These are phyloP conservation scores for Leccinellum rugosiceps DNA, from an alignment of 768 basidiomycete genomes.

Conservation along the genomic window DNA sequence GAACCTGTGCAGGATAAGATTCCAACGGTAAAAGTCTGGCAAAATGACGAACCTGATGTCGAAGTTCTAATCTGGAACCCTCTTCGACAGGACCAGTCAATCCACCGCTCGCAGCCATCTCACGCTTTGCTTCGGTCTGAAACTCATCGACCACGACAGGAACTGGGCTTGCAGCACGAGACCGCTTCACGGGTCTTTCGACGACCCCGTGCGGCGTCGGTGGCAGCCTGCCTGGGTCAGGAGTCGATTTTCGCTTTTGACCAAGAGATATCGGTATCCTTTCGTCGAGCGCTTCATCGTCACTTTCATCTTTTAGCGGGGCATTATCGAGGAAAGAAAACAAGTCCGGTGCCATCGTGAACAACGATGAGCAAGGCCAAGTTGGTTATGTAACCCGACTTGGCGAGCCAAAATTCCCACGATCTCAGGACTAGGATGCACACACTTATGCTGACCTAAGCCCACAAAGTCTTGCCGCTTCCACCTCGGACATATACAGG, in stretches of 20 bases:
- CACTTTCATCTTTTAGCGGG: slow-evolving; percentile 25
- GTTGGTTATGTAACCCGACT: not conserved
- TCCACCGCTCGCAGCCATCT: slow-evolving; percentile 86
- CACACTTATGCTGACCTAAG: too few species aligned
- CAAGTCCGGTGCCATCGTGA: slow-evolving; percentile 27
- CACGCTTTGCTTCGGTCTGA: slow-evolving; percentile 89
- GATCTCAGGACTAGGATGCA: too few species aligned
- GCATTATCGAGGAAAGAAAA: slow-evolving; percentile 30
- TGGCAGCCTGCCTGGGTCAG: slow-evolving; percentile 4
- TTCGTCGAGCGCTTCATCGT: slow-evolving; percentile 16
- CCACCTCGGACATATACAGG: too few species aligned
- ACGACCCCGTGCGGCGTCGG: slow-evolving; percentile 28
- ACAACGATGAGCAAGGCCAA: not conserved
- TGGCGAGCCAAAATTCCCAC: too few species aligned
- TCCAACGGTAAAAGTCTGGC: not conserved
- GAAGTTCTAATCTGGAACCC: slow-evolving; percentile 69
- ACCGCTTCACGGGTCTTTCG: slow-evolving; percentile 47
- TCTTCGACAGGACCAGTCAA: slow-evolving; percentile 70
- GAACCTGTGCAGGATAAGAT: slow-evolving; percentile 51
- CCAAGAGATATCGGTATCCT: not conserved
- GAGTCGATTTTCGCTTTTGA: slow-evolving; percentile 27
- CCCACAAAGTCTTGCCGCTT: too few species aligned
- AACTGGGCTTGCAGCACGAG: slow-evolving; percentile 56
- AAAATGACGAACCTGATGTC: slow-evolving; percentile 58
- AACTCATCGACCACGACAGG: slow-evolving; percentile 91